Percentiles rank a stretch among this genome's conserved stretches.
Evolutionary conservation across 345 rosid genomes (phyloP).

Genomic region (Populus euphratica): DNA sequence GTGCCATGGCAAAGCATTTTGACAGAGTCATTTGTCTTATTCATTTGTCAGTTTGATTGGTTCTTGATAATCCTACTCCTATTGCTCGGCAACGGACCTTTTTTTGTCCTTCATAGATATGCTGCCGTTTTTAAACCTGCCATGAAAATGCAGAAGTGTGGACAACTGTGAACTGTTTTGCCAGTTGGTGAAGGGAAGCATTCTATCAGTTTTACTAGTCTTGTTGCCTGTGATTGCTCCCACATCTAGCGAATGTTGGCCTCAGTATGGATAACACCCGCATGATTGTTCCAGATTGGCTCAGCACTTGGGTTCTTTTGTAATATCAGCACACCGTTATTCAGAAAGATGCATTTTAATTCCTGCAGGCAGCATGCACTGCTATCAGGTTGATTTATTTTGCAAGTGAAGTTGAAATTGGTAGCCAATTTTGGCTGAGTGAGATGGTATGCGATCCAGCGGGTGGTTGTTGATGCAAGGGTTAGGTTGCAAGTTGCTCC

Average conservation of each 20-base stretch:
- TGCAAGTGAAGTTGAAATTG: too few relatives aligned
- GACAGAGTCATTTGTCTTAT: neutral
- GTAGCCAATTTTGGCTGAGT: too few relatives aligned
- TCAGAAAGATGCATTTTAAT: neutral
- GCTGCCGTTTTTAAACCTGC: neutral
- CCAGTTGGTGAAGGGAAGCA: neutral
- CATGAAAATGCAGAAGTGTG: neutral
- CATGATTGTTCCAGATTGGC: neutral
- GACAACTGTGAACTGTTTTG: neutral
- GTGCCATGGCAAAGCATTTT: neutral
- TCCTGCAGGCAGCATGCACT: neutral
- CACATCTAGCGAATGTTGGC: neutral
- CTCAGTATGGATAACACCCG: too few relatives aligned
- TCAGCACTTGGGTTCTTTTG: neutral
- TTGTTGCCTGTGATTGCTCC: neutral
- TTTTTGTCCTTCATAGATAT: too few relatives aligned
- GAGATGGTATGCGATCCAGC: too few relatives aligned
- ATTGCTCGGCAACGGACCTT: too few relatives aligned
- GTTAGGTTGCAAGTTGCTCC: neutral
- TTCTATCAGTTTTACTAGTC: neutral
- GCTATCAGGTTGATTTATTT: too few relatives aligned
- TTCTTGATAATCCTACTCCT: too few relatives aligned
- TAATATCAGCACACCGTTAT: neutral
- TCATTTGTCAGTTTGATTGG: too few relatives aligned
- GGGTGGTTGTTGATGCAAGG: neutral